phyloP scores from a whole-genome alignment of 2,329 filamentous ascomycete genomes.

The Phyllosticta capitalensis region DNA sequence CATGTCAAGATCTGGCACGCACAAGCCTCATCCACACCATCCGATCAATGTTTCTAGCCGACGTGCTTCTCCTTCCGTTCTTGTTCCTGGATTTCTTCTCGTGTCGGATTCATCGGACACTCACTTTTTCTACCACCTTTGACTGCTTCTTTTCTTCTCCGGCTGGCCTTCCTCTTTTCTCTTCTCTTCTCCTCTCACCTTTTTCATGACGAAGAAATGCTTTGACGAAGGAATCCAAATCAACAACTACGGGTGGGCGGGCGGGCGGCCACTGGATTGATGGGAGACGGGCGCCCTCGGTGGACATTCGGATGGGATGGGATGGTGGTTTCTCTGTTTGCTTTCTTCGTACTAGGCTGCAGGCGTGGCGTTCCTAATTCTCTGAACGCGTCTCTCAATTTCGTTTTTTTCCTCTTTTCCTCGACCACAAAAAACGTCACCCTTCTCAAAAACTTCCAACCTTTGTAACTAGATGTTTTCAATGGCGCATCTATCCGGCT shows the following conservation, averaged over 20 bases:
- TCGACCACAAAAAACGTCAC: no score
- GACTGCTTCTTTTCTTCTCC: neutral
- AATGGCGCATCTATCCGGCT: no score
- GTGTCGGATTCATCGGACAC: neutral
- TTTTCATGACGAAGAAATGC: neutral
- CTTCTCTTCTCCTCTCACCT: neutral
- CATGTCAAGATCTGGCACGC: neutral
- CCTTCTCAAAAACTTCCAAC: no score
- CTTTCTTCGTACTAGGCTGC: neutral
- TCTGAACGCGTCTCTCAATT: neutral
- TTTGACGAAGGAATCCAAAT: neutral
- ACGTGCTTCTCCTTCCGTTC: neutral
- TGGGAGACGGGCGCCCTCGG: neutral
- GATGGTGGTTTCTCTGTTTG: neutral
- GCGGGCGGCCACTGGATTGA: neutral
- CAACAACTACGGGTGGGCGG: neutral
- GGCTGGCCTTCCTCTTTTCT: neutral
- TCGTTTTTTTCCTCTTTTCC: no score
- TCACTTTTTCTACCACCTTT: neutral
- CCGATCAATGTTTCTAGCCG: no score
- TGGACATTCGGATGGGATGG: neutral
- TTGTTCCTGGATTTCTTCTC: neutral
- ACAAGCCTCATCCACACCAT: neutral
- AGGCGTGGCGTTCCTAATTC: neutral
- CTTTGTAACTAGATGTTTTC: no score